phyloP scores from a whole-genome alignment of 176 grass and related monocot genomes.

The Secale cereale region DNA sequence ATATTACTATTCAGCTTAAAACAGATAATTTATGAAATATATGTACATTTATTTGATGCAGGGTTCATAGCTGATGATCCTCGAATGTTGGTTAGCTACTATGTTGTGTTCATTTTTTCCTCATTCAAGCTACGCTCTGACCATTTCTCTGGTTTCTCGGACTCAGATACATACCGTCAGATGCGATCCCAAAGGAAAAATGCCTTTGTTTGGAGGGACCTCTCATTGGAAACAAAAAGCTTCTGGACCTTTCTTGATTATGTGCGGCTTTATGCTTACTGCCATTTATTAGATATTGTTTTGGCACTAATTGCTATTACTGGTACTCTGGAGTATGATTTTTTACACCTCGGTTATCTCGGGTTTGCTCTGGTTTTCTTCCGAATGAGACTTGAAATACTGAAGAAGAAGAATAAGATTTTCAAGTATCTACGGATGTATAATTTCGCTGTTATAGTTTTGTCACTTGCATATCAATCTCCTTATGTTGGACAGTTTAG shows the following conservation, averaged over 20 bases:
- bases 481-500: conserved; percentile 92
- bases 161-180: conserved; percentile 71
- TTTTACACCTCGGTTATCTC: conserved; percentile 95
- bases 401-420: conserved; percentile 95
- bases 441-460: conserved; percentile 91
- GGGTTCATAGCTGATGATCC: conserved; percentile 86
- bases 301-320: conserved; percentile 95
- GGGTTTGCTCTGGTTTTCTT: conserved; percentile 98
- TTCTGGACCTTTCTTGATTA: conserved; percentile 99
- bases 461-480: conserved; percentile 98
- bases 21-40: conserved; percentile 17
- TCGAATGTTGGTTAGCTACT: conserved; percentile 90
- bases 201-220: conserved; percentile 81
- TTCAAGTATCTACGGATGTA: conserved; percentile 94
- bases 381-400: conserved; percentile 95
- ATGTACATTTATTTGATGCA: conserved; percentile 41
- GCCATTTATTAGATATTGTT: conserved; percentile 97
- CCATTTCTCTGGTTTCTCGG: conserved; percentile 74
- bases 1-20: conserved; percentile 16
- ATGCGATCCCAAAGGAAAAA: conserved; percentile 88
- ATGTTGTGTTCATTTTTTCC: conserved; percentile 91
- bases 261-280: conserved; percentile 81
- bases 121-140: conserved; percentile 89
- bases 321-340: conserved; percentile 96
- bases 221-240: conserved; percentile 99